Percentiles rank a stretch among this genome's conserved stretches.
Conservation (phyloP, 495 filamentous ascomycete genomes). For the Aspergillus olivimuriae region DNA sequence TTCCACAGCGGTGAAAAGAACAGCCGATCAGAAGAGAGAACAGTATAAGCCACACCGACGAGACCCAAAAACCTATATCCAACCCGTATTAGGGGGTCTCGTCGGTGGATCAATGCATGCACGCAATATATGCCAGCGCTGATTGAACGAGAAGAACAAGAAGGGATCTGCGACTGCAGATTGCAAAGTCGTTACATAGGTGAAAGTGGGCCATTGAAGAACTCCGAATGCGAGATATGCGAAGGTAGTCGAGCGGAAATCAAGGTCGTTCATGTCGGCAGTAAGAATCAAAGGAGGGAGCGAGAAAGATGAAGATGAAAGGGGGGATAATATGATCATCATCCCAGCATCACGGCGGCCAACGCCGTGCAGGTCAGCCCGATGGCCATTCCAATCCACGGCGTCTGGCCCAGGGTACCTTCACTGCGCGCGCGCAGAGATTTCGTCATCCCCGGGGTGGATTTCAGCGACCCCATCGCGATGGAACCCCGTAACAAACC, state of each 20-base stretch:
- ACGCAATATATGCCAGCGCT: constrained; percentile 11
- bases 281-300: not conserved
- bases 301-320: not conserved
- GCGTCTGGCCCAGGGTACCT: constrained; percentile 39
- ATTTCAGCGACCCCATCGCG: constrained; percentile 17
- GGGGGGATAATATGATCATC: not conserved
- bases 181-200: not conserved
- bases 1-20: constrained; percentile 2
- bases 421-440: constrained; percentile 36
- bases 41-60: constrained; percentile 8
- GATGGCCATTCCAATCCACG: constrained; percentile 45
- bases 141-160: constrained; percentile 3
- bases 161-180: no score
- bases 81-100: constrained; percentile 2
- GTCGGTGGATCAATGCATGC: constrained; percentile 7
- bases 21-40: constrained; percentile 15
- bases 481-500: constrained; percentile 8
- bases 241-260: not conserved
- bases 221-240: constrained; percentile 15
- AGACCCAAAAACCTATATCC: constrained; percentile 1
- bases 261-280: not conserved
- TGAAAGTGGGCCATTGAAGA: constrained; percentile 6
- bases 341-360: constrained; percentile 42
- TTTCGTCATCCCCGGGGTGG: constrained; percentile 13
- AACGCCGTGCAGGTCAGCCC: constrained; percentile 40